Conservation (phyloP, 202 grass and related monocot species). For the Sporobolus alterniflorus region DNA sequence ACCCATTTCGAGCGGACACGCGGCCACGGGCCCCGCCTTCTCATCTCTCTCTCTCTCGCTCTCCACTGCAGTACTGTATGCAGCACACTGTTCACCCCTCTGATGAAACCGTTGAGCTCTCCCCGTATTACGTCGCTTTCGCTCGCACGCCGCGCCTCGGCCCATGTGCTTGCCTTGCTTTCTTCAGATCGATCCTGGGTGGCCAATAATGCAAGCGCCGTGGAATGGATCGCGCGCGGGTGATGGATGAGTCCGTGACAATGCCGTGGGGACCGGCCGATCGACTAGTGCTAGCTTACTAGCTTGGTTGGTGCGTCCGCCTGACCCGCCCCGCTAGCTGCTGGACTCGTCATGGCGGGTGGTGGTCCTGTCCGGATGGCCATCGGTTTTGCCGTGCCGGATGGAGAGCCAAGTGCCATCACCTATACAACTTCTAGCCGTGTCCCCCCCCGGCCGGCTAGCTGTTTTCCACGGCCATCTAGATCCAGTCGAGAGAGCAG, state of each 20-base stretch:
- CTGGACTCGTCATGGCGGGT: not conserved
- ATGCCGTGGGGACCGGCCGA: not conserved
- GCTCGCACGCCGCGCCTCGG: constrained; percentile 17
- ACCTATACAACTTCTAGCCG: not conserved
- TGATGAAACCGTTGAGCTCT: constrained; percentile 54
- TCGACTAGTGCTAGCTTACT: too few species aligned
- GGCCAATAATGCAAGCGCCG: too few species aligned
- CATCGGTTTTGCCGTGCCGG: not conserved
- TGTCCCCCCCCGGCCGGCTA: not conserved
- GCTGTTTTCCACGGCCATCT: too few species aligned
- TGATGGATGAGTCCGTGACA: too few species aligned
- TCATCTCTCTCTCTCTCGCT: too few species aligned
- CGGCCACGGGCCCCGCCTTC: not conserved
- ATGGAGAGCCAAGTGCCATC: not conserved
- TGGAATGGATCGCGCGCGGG: too few species aligned
- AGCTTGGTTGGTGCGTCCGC: not conserved
- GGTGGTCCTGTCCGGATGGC: not conserved
- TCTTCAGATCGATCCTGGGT: too few species aligned
- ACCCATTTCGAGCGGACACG: not conserved
- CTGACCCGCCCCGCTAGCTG: not conserved
- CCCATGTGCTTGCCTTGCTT: constrained; percentile 27
- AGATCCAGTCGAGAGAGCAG: too few species aligned
- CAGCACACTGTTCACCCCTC: not conserved
- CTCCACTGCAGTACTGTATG: too few species aligned
- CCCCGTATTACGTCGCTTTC: constrained; percentile 48